Conservation (phyloP, 2,329 filamentous ascomycete species). For the Pseudogymnoascus sp. region DNA sequence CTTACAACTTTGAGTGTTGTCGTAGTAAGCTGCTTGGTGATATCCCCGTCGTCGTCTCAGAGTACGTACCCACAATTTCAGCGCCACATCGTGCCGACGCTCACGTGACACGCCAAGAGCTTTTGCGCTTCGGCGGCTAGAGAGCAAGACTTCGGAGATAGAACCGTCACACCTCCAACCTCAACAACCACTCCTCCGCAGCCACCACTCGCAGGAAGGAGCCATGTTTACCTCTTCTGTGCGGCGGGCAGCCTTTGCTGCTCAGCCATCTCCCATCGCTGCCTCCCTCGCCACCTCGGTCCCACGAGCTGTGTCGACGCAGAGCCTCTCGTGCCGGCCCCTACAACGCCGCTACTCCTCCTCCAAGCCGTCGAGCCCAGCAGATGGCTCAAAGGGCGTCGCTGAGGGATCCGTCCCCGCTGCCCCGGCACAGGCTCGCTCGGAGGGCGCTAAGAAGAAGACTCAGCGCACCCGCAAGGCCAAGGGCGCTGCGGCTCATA, state of each 20-base stretch:
- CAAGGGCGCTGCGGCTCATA: constrained; percentile 40
- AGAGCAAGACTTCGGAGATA: constrained; percentile 12
- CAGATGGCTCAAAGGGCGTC: constrained; percentile 29
- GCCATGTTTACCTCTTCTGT: constrained; percentile 31
- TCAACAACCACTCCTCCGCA: neutral
- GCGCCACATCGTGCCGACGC: neutral
- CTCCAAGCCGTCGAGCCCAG: constrained; percentile 32
- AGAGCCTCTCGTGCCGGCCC: constrained; percentile 24
- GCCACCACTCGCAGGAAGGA: constrained; percentile 15
- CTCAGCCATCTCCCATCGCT: constrained; percentile 22
- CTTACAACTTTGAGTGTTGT: neutral
- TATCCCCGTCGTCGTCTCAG: neutral
- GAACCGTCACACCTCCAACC: constrained; percentile 8
- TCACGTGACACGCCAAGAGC: constrained; percentile 9
- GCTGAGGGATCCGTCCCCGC: constrained; percentile 16
- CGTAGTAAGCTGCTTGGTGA: neutral
- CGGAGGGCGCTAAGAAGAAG: constrained; percentile 25
- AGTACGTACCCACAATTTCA: neutral
- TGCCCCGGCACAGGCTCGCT: constrained; percentile 20
- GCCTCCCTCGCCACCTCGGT: constrained; percentile 21
- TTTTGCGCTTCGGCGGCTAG: constrained; percentile 10
- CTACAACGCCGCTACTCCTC: constrained; percentile 31
- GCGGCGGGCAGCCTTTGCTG: constrained; percentile 24
- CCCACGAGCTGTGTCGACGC: constrained; percentile 21
- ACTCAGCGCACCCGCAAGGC: constrained; percentile 45